These are phyloP conservation scores for Collariella sp. DNA, from an alignment of 495 filamentous ascomycete genomes.

Conservation along the genomic window DNA sequence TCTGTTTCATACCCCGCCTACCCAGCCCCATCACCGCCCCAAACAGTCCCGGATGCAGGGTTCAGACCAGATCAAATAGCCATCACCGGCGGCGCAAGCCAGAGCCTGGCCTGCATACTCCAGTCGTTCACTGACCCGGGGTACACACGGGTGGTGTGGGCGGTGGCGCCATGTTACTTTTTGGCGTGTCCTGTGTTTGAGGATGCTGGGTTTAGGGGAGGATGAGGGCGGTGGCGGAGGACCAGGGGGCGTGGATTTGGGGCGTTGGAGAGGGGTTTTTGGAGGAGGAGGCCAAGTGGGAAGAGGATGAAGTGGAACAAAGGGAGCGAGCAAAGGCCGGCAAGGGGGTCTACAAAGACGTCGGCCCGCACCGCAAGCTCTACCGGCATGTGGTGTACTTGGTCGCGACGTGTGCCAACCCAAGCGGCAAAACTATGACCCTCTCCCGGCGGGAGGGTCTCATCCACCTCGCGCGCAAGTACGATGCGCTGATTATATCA, in stretches of 20 bases:
- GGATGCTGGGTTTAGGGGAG: constrained; percentile 61
- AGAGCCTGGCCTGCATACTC: constrained; percentile 64
- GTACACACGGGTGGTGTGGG: constrained; percentile 69
- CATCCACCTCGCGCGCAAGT: constrained; percentile 57
- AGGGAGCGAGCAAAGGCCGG: too few relatives aligned
- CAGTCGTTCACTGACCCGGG: constrained; percentile 67
- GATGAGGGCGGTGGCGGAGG: constrained; percentile 60
- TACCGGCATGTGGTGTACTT: constrained; percentile 81
- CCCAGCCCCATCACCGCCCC: too few relatives aligned
- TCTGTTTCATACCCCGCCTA: too few relatives aligned
- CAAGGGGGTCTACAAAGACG: too few relatives aligned
- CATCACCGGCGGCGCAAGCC: constrained; percentile 72
- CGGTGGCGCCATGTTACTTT: constrained; percentile 72
- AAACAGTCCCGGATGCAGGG: too few relatives aligned
- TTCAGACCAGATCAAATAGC: constrained; percentile 51
- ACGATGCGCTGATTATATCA: constrained; percentile 68
- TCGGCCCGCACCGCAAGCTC: constrained; percentile 46
- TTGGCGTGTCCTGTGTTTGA: constrained; percentile 71
- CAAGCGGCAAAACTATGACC: constrained; percentile 65
- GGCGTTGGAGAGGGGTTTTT: constrained; percentile 40
- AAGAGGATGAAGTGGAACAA: too few relatives aligned
- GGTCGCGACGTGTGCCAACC: constrained; percentile 77
- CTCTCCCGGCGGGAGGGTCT: constrained; percentile 51
- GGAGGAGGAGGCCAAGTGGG: constrained; percentile 28
- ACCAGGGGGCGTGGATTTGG: constrained; percentile 66